Evolutionary conservation across 768 basidiomycete species (phyloP), one percentile per base, ranked within the genome.

Genomic region (Termitomyces sp.): DNA sequence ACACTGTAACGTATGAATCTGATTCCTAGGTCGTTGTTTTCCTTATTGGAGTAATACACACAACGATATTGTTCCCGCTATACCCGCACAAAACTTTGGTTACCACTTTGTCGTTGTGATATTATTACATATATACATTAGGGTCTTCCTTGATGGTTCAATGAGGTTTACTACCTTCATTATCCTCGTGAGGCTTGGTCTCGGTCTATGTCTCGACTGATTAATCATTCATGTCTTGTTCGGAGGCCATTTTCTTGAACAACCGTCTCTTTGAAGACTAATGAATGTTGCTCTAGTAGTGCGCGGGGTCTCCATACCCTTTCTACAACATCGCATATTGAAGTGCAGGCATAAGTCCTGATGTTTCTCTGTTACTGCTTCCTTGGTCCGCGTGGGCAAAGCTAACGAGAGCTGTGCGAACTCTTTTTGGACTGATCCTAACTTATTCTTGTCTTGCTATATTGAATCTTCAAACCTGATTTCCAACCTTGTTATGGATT

Each of bases 11-110:
- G 37, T 48, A 44, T 44, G 51, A 40, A 34, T 56, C 43, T 59
- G 51, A 54, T 53, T 51, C 22, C 24, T 40, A 45, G 32, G 45
- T 60, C 50, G 44, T 44, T 45, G 42, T 26, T 42, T 52, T 54
- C 54, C 45, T 57, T 55, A 55, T 44, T 55, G 56, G 49, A 57
- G 53, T 57, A 60, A 52, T 57, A 60, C 53, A 53, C 35, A 37
- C 35, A 22, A 22, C 26, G 43, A 60, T 54, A 56, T 56, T 44
- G 51, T 53, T 49, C 44, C 41, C 24, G 45, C 55, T 53, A 60
- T 60, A 57, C 51, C 54, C 32, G 19, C 10, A 12, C 30, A 46
- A 46, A 46, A 46, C 12, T 34, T 46, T 32, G 45, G 19, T 34
- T 46, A 32, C 30, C 2, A 32, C 19, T 21, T 32, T 19, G 28